Conservation (phyloP, 2,329 filamentous ascomycete genomes). For the Geosmithia putterillii region DNA sequence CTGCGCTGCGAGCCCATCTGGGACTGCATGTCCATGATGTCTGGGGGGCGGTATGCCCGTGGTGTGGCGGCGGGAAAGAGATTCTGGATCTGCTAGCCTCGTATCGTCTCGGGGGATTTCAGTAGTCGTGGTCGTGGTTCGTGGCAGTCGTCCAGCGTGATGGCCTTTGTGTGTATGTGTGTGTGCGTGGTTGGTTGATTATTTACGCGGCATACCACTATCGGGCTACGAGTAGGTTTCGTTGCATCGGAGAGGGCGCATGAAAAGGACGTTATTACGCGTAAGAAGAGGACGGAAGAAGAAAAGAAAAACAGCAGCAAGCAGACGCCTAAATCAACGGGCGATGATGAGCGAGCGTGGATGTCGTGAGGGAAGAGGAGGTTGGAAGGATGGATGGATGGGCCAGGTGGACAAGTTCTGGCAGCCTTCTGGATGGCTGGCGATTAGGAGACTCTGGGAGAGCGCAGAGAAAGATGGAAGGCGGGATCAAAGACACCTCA, state of each 20-base stretch:
- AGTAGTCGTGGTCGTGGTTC: too few relatives aligned
- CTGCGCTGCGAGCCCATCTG: constrained; percentile 1
- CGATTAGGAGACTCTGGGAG: neutral
- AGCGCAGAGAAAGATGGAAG: neutral
- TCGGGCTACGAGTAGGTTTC: too few relatives aligned
- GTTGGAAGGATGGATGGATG: neutral
- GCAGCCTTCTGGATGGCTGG: neutral
- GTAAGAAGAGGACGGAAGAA: too few relatives aligned
- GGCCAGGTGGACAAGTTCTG: neutral
- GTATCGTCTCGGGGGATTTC: too few relatives aligned
- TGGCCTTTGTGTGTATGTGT: too few relatives aligned
- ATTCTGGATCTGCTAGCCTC: neutral
- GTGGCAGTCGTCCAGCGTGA: too few relatives aligned
- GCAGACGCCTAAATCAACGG: too few relatives aligned
- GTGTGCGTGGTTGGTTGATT: too few relatives aligned
- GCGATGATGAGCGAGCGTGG: neutral
- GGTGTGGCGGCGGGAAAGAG: neutral
- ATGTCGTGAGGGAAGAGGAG: neutral
- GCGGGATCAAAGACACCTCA: neutral
- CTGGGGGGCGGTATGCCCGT: neutral
- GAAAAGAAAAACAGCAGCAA: neutral
- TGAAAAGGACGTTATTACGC: too few relatives aligned
- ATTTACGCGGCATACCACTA: too few relatives aligned
- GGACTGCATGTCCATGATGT: neutral
- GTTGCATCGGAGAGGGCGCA: too few relatives aligned